phyloP scores from a whole-genome alignment of 805 yeast genomes.

The Ogataea minuta region DNA sequence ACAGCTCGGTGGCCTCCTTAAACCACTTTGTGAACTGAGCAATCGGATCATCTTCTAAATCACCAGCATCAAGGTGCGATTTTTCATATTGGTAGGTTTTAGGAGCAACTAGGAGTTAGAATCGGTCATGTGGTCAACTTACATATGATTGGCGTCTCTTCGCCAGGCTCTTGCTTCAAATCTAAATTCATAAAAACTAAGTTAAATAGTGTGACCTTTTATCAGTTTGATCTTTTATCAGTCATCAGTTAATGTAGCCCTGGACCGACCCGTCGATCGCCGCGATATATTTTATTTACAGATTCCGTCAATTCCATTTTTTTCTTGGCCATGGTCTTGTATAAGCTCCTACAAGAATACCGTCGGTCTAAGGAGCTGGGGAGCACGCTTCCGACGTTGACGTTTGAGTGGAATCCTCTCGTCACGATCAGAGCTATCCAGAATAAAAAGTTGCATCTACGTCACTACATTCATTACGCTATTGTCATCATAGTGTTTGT shows the following conservation, averaged over 20 bases:
- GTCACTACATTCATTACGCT: constrained; percentile 18
- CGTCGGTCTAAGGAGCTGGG: constrained; percentile 12
- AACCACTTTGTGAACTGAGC: constrained; percentile 85
- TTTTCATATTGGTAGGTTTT: constrained; percentile 84
- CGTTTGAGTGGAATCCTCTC: constrained; percentile 14
- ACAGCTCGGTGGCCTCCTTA: constrained; percentile 58
- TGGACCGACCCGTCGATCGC: constrained; percentile 6
- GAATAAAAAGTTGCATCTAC: constrained; percentile 6
- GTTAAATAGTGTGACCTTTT: constrained; percentile 5
- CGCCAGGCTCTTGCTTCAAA: constrained; percentile 18
- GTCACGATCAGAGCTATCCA: constrained; percentile 10
- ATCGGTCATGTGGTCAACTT: constrained; percentile 7
- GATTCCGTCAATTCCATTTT: constrained; percentile 3
- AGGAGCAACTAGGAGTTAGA: constrained; percentile 59
- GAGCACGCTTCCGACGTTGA: constrained; percentile 15
- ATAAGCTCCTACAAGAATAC: constrained; percentile 15
- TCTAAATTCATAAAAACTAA: constrained; percentile 24
- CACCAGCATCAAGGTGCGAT: constrained; percentile 51
- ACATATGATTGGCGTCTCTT: constrained; percentile 32
- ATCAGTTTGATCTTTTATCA: constrained; percentile 3
- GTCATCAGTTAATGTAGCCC: background rate
- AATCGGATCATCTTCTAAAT: constrained; percentile 61
- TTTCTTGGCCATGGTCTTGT: constrained; percentile 9
- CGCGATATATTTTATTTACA: background rate
- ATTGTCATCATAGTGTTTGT: constrained; percentile 20